A percentile compares a stretch with the other conserved stretches of the same genome.
These are phyloP conservation scores for Piromyces finnis DNA, from an alignment of 192 early-diverging fungal genomes.

Conservation along the genomic window DNA sequence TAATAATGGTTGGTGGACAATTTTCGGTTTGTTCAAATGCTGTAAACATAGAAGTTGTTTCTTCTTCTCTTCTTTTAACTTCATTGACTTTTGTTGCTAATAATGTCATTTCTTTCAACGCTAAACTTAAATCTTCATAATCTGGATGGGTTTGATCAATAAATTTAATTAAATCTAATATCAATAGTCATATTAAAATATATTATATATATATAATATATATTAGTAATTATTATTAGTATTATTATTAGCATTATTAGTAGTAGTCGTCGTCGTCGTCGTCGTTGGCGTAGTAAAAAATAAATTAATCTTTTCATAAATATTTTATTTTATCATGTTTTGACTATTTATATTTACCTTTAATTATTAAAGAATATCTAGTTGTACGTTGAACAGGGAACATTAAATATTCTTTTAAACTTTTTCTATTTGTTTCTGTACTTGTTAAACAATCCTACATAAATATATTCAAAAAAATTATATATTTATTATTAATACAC, in stretches of 20 bases:
- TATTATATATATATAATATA: background rate
- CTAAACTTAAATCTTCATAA: slow-evolving; percentile 9
- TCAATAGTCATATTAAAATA: too few species aligned
- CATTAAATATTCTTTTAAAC: slow-evolving; percentile 1
- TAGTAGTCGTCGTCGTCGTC: too few species aligned
- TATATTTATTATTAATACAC: too few species aligned
- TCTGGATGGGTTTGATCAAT: slow-evolving; percentile 29
- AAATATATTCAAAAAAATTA: background rate
- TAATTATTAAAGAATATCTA: slow-evolving; percentile 1
- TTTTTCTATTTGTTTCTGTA: slow-evolving; percentile 3
- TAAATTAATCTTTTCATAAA: too few species aligned
- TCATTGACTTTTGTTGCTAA: slow-evolving; percentile 28
- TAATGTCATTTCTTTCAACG: slow-evolving; percentile 15
- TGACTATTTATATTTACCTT: slow-evolving; percentile 10
- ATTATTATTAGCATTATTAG: too few species aligned
- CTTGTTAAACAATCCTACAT: background rate
- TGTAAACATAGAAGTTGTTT: slow-evolving; percentile 21
- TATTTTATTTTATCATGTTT: too few species aligned
- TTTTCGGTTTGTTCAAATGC: slow-evolving; percentile 26
- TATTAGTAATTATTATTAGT: background rate
- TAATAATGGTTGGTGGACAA: slow-evolving; percentile 29
- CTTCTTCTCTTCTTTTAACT: slow-evolving; percentile 27
- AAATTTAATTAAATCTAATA: slow-evolving; percentile 8
- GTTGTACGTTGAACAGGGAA: slow-evolving; percentile 5
- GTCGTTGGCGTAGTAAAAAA: too few species aligned